Evolutionary conservation across 2,329 filamentous ascomycete species (phyloP).

Genomic region (Verticillium longisporum): DNA sequence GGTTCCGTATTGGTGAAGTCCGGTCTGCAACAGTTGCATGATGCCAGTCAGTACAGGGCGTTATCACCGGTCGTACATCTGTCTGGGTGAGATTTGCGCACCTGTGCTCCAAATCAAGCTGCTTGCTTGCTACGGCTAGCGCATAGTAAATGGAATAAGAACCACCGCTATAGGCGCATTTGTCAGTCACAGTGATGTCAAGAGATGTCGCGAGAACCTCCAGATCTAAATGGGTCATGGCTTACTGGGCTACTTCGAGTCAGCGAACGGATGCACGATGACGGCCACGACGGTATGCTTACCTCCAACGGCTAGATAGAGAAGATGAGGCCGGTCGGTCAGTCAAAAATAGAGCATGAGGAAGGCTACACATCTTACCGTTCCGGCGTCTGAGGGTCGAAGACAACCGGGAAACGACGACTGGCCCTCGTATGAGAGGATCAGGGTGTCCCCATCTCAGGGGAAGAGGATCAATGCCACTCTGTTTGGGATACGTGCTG

Average conservation of each 20-base stretch:
- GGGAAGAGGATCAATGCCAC: slow-evolving; percentile 83
- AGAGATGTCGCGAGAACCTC: neutral
- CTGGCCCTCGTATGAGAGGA: slow-evolving; percentile 69
- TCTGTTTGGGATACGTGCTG: slow-evolving; percentile 85
- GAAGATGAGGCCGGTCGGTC: slow-evolving; percentile 2
- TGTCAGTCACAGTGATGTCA: neutral
- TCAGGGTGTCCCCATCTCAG: slow-evolving; percentile 83
- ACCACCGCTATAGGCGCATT: slow-evolving; percentile 49
- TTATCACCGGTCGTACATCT: neutral
- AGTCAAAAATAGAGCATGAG: slow-evolving; percentile 11
- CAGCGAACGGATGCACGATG: slow-evolving; percentile 14
- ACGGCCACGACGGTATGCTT: slow-evolving; percentile 16
- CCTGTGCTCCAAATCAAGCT: slow-evolving; percentile 76
- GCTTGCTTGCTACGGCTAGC: slow-evolving; percentile 83
- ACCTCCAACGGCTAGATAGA: slow-evolving; percentile 49
- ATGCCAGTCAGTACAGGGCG: slow-evolving; percentile 1
- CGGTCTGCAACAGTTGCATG: slow-evolving; percentile 29
- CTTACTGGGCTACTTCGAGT: slow-evolving; percentile 28
- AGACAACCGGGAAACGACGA: slow-evolving; percentile 73
- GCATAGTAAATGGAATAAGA: slow-evolving; percentile 97
- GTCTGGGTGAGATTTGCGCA: slow-evolving; percentile 22
- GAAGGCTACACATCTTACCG: too few species aligned
- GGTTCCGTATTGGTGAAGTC: slow-evolving; percentile 76
- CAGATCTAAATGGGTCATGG: too few species aligned
- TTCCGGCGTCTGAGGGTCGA: slow-evolving; percentile 76